Conservation (phyloP, 2,329 filamentous ascomycete species). For the Calonectria pteridis region DNA sequence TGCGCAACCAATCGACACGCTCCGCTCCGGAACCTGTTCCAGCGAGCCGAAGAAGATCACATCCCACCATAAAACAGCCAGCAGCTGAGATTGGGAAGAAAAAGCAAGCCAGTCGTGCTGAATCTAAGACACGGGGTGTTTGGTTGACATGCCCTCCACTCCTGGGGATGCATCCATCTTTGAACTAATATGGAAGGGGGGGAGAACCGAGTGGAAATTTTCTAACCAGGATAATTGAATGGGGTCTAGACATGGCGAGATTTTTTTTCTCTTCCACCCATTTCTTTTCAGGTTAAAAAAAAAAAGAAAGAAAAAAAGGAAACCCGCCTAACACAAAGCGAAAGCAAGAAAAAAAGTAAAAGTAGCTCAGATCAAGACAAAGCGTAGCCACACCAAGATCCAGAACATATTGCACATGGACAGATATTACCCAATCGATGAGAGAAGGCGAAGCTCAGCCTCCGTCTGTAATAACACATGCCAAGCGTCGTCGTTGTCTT, state of each 20-base stretch:
- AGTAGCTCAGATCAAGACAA: constrained; percentile 35
- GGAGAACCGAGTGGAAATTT: not conserved
- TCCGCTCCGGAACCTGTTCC: constrained; percentile 28
- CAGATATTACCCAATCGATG: constrained; percentile 40
- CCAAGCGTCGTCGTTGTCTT: not conserved
- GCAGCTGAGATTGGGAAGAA: constrained; percentile 22
- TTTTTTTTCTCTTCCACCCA: not conserved
- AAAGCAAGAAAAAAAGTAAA: constrained; percentile 33
- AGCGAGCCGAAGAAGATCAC: constrained; percentile 31
- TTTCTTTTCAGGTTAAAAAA: not conserved
- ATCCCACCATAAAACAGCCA: constrained; percentile 19
- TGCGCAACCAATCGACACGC: constrained; percentile 28
- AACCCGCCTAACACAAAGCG: constrained; percentile 22
- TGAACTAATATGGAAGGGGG: not conserved
- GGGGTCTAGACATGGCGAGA: constrained; percentile 5
- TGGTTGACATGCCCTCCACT: constrained; percentile 24
- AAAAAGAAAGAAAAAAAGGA: constrained; percentile 33
- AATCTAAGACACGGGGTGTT: constrained; percentile 34
- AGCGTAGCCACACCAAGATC: constrained; percentile 37
- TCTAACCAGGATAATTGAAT: constrained; percentile 11
- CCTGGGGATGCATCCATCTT: not conserved
- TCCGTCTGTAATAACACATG: constrained; percentile 29
- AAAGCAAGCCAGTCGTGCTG: constrained; percentile 32
- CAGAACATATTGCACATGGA: constrained; percentile 25
- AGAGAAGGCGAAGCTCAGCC: constrained; percentile 33